Percentiles rank a stretch among this genome's conserved stretches.
Conservation (phyloP, 2,329 filamentous ascomycete genomes). For the Stagonosporopsis vannaccii region DNA sequence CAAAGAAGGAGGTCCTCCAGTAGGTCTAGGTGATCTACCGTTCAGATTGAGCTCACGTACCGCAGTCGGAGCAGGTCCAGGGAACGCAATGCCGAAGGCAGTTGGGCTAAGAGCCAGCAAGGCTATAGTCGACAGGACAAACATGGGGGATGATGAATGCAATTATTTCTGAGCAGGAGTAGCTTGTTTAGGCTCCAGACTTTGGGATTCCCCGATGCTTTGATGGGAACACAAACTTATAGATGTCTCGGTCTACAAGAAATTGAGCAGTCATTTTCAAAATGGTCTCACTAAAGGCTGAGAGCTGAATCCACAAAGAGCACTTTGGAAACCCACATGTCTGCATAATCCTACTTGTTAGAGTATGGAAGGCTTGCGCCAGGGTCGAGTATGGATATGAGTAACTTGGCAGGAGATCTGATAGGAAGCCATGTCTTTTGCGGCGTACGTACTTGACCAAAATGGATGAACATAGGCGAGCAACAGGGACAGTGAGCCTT, state of each 20-base stretch:
- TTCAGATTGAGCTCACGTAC: constrained; percentile 10
- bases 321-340: not conserved
- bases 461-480: constrained; percentile 6
- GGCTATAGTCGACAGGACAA: not conserved
- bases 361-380: not conserved
- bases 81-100: constrained; percentile 2
- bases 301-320: not conserved
- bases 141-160: not conserved
- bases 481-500: constrained; percentile 1
- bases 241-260: not conserved
- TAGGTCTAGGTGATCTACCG: constrained; percentile 24
- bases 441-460: not conserved
- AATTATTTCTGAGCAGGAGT: not conserved
- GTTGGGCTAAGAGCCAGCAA: constrained; percentile 8
- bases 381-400: not conserved
- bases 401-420: not conserved
- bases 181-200: not conserved
- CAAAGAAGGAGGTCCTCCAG: constrained; percentile 4
- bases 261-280: not conserved
- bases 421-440: constrained; percentile 2
- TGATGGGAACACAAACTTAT: not conserved
- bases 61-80: constrained; percentile 11
- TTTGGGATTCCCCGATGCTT: not conserved
- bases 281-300: not conserved
- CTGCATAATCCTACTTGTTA: not conserved